A percentile compares a stretch with the other conserved stretches of the same genome.
Conservation (phyloP, 2,329 filamentous ascomycete genomes). For the Pseudopyricularia cyperi region DNA sequence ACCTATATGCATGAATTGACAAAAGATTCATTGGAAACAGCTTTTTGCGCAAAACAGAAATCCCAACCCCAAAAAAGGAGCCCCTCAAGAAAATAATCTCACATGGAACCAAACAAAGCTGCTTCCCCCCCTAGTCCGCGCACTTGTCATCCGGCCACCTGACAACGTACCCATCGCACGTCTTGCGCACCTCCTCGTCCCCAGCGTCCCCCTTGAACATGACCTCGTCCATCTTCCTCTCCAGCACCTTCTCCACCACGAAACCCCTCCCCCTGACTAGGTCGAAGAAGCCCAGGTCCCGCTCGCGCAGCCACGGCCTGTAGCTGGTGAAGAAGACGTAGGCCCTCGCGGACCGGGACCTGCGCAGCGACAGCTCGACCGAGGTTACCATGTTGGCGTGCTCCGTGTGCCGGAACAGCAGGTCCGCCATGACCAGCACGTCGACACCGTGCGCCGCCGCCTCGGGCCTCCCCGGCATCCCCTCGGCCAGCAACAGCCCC, state of each 20-base stretch:
- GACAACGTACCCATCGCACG: constrained; percentile 67
- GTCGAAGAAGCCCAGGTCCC: constrained; percentile 80
- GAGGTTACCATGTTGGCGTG: constrained; percentile 66
- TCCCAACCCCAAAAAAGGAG: constrained; percentile 43
- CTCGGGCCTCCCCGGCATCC: constrained; percentile 25
- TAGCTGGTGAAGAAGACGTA: constrained; percentile 93
- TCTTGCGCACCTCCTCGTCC: constrained; percentile 67
- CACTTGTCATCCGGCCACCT: constrained; percentile 39
- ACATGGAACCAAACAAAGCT: background rate
- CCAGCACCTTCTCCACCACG: constrained; percentile 63
- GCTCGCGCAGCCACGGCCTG: constrained; percentile 75
- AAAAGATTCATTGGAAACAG: too few relatives aligned
- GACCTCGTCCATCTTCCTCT: constrained; percentile 71
- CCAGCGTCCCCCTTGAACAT: constrained; percentile 86
- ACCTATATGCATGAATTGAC: too few relatives aligned
- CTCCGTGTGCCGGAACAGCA: constrained; percentile 85
- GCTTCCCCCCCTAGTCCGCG: background rate
- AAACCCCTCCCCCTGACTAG: constrained; percentile 59
- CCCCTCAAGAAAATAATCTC: too few relatives aligned
- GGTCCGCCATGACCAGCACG: constrained; percentile 72
- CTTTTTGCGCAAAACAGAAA: too few relatives aligned
- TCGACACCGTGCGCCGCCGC: constrained; percentile 45
- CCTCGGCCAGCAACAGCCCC: constrained; percentile 40
- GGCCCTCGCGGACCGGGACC: constrained; percentile 42
- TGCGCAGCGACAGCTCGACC: constrained; percentile 53